Evolutionary conservation across 108 stramenopile genomes (phyloP).

Genomic region (Discostella pseudostelligera): DNA sequence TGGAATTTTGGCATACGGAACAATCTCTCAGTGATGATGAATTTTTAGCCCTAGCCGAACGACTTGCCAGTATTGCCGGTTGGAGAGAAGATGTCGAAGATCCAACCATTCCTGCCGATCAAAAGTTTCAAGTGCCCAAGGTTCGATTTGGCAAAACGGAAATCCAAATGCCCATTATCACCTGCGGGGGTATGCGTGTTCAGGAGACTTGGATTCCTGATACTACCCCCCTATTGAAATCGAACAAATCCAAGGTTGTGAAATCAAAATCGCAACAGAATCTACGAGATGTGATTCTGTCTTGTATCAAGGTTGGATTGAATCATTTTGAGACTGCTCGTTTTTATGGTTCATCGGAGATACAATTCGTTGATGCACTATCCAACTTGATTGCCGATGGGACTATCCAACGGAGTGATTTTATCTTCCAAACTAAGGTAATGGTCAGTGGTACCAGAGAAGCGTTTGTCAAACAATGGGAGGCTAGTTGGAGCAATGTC

Average conservation of each 20-base stretch:
- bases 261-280: conserved; percentile 46
- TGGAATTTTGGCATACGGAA: conserved; percentile 55
- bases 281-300: conserved; percentile 42
- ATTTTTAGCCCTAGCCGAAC: conserved; percentile 31
- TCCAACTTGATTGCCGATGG: conserved; percentile 46
- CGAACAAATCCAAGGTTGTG: conserved; percentile 44
- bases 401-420: conserved; percentile 48
- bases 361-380: conserved; percentile 56
- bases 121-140: conserved; percentile 43
- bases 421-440: conserved; percentile 81
- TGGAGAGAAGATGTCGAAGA: conserved; percentile 36
- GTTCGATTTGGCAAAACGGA: conserved; percentile 71
- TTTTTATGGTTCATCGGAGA: conserved; percentile 61
- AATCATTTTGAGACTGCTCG: conserved; percentile 85
- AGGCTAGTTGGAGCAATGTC: conserved; percentile 50
- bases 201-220: conserved; percentile 68
- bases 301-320: conserved; percentile 57
- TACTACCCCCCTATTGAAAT: conserved; percentile 36
- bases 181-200: conserved; percentile 64
- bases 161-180: conserved; percentile 73
- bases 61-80: conserved; percentile 26
- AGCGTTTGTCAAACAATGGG: conserved; percentile 54
- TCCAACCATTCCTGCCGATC: conserved; percentile 6
- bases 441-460: conserved; percentile 29
- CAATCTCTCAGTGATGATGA: conserved; percentile 20